Evolutionary conservation across 768 basidiomycete species (phyloP).

Genomic region (Tricholoma matsutake): DNA sequence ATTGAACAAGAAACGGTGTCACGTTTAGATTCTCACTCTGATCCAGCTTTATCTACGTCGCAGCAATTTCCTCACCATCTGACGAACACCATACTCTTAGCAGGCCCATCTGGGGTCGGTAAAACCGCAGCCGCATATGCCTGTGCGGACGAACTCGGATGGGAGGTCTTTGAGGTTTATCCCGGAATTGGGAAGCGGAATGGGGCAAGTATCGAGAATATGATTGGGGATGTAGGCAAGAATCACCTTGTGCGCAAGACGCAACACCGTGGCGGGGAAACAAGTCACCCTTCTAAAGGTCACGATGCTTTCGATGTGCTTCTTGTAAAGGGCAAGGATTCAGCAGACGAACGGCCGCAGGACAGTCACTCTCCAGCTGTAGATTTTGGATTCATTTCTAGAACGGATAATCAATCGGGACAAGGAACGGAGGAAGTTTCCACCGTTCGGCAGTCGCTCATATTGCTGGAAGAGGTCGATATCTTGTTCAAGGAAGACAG

Average conservation of each 20-base stretch:
- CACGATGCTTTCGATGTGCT: conserved; percentile 3
- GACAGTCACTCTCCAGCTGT: conserved; percentile 7
- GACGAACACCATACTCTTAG: conserved; percentile 83
- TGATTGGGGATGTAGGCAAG: conserved; percentile 91
- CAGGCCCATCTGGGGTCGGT: conserved; percentile 80
- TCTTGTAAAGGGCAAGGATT: background rate
- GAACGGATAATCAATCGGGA: background rate
- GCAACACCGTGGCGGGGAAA: conserved; percentile 6
- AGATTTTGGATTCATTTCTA: conserved; percentile 24
- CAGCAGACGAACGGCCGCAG: background rate
- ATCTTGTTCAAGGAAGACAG: conserved; percentile 84
- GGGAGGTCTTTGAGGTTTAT: conserved; percentile 96
- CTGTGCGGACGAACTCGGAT: conserved; percentile 89
- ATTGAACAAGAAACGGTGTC: conserved; percentile 35
- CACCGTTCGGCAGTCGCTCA: conserved; percentile 73
- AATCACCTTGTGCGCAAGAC: conserved; percentile 74
- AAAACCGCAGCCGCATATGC: conserved; percentile 95
- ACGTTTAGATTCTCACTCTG: conserved; percentile 9
- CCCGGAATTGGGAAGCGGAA: conserved; percentile 92
- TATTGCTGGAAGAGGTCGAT: conserved; percentile 94
- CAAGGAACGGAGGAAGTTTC: conserved; percentile 15
- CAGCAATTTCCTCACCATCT: conserved; percentile 42
- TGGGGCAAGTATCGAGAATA: conserved; percentile 68
- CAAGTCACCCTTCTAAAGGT: background rate
- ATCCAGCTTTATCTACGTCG: conserved; percentile 12